These are phyloP conservation scores for Takashimella tepidaria DNA, from an alignment of 1,284 basidiomycete species.

Conservation along the genomic window DNA sequence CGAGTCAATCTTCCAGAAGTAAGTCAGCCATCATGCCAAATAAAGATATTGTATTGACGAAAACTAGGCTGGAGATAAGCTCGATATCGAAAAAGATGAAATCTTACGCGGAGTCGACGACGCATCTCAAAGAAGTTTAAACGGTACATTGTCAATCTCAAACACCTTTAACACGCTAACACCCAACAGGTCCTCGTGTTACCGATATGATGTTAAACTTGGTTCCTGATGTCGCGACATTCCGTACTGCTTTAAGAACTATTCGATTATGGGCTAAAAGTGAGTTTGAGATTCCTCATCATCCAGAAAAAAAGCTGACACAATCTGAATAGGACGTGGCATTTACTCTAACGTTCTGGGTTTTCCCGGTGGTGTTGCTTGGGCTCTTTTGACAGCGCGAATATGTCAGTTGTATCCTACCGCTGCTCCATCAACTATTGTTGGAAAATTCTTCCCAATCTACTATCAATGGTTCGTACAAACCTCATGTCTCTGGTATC, in stretches of 20 bases:
- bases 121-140: slow-evolving; percentile 87
- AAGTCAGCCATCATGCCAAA: not conserved
- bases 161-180: slow-evolving; percentile 6
- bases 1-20: slow-evolving; percentile 46
- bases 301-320: not conserved
- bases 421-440: slow-evolving; percentile 87
- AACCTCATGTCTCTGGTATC: slow-evolving; percentile 11
- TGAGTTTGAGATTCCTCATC: slow-evolving; percentile 51
- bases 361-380: slow-evolving; percentile 96
- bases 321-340: slow-evolving; percentile 68
- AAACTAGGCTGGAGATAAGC: slow-evolving; percentile 76
- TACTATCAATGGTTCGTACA: slow-evolving; percentile 82
- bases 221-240: slow-evolving; percentile 90
- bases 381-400: slow-evolving; percentile 96
- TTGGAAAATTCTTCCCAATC: slow-evolving; percentile 94
- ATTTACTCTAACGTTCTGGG: slow-evolving; percentile 99
- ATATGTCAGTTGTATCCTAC: slow-evolving; percentile 99
- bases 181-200: slow-evolving; percentile 75
- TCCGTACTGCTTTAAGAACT: slow-evolving; percentile 87
- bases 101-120: slow-evolving; percentile 91
- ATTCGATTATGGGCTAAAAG: slow-evolving; percentile 98
- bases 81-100: slow-evolving; percentile 86
- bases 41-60: not conserved
- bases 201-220: slow-evolving; percentile 94
- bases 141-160: slow-evolving; percentile 55